phyloP scores from a whole-genome alignment of 2,329 filamentous ascomycete species.

The Trichoderma citrinoviride region DNA sequence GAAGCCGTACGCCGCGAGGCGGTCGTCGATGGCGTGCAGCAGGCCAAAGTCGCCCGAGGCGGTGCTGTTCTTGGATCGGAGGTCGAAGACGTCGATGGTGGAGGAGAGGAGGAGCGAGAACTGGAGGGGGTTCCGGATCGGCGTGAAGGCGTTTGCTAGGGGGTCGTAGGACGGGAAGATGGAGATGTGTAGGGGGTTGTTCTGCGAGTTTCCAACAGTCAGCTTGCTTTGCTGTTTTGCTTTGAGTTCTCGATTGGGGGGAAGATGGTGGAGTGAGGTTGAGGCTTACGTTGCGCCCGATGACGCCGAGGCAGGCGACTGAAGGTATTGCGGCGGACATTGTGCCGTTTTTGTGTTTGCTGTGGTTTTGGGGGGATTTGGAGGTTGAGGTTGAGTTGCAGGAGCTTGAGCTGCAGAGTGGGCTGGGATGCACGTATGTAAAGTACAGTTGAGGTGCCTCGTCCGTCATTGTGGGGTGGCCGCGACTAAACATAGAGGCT shows the following conservation, averaged over 20 bases:
- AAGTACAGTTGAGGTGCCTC: background rate
- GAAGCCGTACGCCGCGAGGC: slow-evolving; percentile 91
- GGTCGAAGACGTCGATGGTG: slow-evolving; percentile 90
- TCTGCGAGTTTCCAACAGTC: slow-evolving; percentile 51
- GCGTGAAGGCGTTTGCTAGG: slow-evolving; percentile 49
- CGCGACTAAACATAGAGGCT: background rate
- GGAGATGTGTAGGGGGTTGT: slow-evolving; percentile 92
- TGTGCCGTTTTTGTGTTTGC: slow-evolving; percentile 4
- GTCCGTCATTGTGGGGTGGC: background rate
- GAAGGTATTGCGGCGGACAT: slow-evolving; percentile 68
- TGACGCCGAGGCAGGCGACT: slow-evolving; percentile 89
- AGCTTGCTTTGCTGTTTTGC: background rate
- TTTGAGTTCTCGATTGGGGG: background rate
- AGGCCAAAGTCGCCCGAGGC: slow-evolving; percentile 83
- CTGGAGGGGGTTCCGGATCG: slow-evolving; percentile 72
- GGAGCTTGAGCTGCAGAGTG: slow-evolving; percentile 18
- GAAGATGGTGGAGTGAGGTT: background rate
- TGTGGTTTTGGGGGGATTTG: slow-evolving; percentile 14
- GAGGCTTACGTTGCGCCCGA: slow-evolving; percentile 78
- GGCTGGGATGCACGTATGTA: slow-evolving; percentile 13
- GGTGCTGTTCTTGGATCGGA: slow-evolving; percentile 70
- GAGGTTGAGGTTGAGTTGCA: slow-evolving; percentile 10
- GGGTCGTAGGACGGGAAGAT: slow-evolving; percentile 76
- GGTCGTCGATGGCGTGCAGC: slow-evolving; percentile 89
- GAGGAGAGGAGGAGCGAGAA: slow-evolving; percentile 89